Conservation (phyloP, 768 basidiomycete genomes). For the Lentinus tigrinus region DNA sequence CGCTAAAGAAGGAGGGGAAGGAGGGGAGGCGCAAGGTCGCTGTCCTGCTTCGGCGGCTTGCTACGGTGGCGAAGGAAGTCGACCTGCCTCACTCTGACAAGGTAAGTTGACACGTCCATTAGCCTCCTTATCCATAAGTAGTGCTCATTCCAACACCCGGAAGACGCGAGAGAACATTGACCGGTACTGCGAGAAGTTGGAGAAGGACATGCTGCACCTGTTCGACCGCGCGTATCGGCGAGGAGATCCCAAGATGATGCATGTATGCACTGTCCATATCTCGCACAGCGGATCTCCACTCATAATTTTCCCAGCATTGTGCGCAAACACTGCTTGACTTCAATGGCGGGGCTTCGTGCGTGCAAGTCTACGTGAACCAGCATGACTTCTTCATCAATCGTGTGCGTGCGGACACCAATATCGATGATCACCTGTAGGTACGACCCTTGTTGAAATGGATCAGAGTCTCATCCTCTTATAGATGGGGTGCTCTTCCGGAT, state of each 20-base stretch:
- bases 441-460: background rate
- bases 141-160: background rate
- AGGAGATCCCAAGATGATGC: conserved; percentile 99
- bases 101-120: conserved; percentile 38
- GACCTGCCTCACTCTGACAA: conserved; percentile 82
- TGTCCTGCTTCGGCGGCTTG: conserved; percentile 79
- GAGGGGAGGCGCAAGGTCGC: conserved; percentile 89
- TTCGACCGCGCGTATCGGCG: conserved; percentile 96
- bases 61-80: conserved; percentile 89
- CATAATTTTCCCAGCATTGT: conserved; percentile 69
- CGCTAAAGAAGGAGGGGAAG: conserved; percentile 81
- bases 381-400: conserved; percentile 99
- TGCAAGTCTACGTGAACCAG: conserved; percentile 98
- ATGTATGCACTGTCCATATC: conserved; percentile 49
- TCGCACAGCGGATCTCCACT: background rate
- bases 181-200: conserved; percentile 97
- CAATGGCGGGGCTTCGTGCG: conserved; percentile 94
- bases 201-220: conserved; percentile 95
- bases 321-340: conserved; percentile 96
- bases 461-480: conserved; percentile 29
- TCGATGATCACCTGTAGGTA: conserved; percentile 54
- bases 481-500: conserved; percentile 82
- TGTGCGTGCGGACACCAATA: conserved; percentile 60
- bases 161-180: conserved; percentile 92
- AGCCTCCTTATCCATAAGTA: background rate